Evolutionary conservation across 768 basidiomycete genomes (phyloP), one percentile per base, ranked within the genome.

Genomic region (Dacryopinax primogenitus): DNA sequence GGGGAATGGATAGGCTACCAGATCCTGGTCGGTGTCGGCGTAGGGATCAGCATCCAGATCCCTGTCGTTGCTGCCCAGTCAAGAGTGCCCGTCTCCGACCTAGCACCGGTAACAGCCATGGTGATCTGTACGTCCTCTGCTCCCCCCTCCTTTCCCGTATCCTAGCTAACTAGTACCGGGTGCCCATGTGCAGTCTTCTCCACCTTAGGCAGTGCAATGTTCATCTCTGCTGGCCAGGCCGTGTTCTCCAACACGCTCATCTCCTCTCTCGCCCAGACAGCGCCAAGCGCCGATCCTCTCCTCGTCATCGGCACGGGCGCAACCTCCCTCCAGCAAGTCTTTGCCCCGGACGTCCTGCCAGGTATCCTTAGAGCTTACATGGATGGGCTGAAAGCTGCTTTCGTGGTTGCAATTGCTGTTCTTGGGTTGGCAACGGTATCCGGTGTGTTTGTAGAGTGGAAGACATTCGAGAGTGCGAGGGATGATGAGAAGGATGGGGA

Each of bases 1-100:
- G 69, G 64, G 9, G 61, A 71, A 62, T 67, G 77, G 21, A 70
- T 75, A 39, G 78, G 78, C 0, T 78, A 69, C 70, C 78, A 80
- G 67, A 75, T 77, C 66, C 69, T 78, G 12, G 66, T 72, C 30
- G 77, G 77, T 18, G 67, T 75, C 41, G 73, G 76, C 30, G 51
- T 58, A 18, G 51, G 51, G 26, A 58, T 58, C 30, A 30, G 51
- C 51, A 58, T 58, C 6, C 51, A 58, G 51, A 11, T 58, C 3
- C 51, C 51, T 30, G 26, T 58, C 13, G 4, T 21, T 4, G 51
- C 51, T 18, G 51, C 51, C 3, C 51, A 58, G 51, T 26, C 51
- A 2, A 3, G 51, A 3, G 51, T 58, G 26, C 3, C 11, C 23
- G 26, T 6, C 9, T 3, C 51, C 4, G 51, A 58, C 30, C 51